Conservation (phyloP, 345 rosid species). For the Arabidopsis suecica region DNA sequence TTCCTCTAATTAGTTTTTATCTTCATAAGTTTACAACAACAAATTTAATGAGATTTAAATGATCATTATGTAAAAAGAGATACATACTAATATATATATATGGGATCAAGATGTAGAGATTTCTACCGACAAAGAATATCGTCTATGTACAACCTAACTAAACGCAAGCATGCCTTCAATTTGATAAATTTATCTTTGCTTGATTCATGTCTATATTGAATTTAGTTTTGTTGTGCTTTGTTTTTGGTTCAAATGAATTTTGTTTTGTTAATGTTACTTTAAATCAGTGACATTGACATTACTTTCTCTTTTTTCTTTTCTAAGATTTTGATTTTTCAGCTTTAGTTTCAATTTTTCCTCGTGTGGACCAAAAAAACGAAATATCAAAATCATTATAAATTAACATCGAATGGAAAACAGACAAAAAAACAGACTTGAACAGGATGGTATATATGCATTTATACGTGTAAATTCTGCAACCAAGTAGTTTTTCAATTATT, state of each 20-base stretch:
- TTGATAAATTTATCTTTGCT: slow-evolving; percentile 5
- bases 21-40: too few species aligned
- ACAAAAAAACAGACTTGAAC: slow-evolving; percentile 38
- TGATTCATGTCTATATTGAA: slow-evolving; percentile 37
- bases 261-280: slow-evolving; percentile 41
- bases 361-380: slow-evolving; percentile 42
- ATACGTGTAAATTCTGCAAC: slow-evolving; percentile 42
- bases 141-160: slow-evolving; percentile 18
- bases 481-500: slow-evolving; percentile 28
- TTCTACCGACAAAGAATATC: slow-evolving; percentile 20
- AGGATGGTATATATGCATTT: slow-evolving; percentile 33
- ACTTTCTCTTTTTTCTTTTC: slow-evolving; percentile 39
- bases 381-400: slow-evolving; percentile 40
- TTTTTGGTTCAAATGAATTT: background rate
- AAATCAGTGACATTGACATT: slow-evolving; percentile 38
- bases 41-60: too few species aligned
- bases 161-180: slow-evolving; percentile 27
- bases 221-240: slow-evolving; percentile 21
- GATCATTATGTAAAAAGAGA: background rate
- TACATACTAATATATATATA: too few species aligned
- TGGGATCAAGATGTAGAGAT: slow-evolving; percentile 12
- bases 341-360: slow-evolving; percentile 37
- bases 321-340: slow-evolving; percentile 22
- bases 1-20: too few species aligned
- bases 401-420: slow-evolving; percentile 31